Evolutionary conservation across 2,329 filamentous ascomycete genomes (phyloP), one percentile per base, ranked within the genome.

Genomic region (Parascedosporium putredinis): DNA sequence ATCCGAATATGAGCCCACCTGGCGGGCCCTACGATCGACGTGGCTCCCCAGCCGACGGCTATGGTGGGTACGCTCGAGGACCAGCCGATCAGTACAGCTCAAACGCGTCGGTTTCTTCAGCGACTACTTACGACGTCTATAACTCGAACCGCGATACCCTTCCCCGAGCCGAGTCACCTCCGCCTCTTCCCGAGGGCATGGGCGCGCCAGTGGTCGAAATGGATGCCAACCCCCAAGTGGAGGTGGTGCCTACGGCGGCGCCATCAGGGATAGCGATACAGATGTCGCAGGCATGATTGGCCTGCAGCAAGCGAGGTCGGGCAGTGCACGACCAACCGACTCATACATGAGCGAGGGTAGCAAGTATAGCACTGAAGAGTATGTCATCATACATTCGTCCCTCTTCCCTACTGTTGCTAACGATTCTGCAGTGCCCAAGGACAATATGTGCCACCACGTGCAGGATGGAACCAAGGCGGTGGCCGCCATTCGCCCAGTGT

Each of bases 261-360:
- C 67, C 31, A 62, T 79, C 16, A 69, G 74, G 45, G 83, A 86
- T 49, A 85, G 78, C 56, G 84, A 89, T 59, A 75, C 74, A 1
- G 84, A 88, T 62, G 81, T 88, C 50, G 78, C 78, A 50, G 85
- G 84, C 47, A 86, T 88, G 82, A 74, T 88, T 29, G 80, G 78
- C 25, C 66, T 88, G 51, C 85, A 88, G 60, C 82, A 86, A 56
- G 66, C 73, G 45, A 45, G 51, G 63, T 66, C 48, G 47, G 22
- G 12, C 33, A 48, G n/a, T 18, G 57, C 56, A 36, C 60, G 59
- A 4, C 60, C 61, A 23, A 59, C 63, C 4, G 55, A 68, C 43
- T 76, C 73, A 42, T 67, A 74, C 31, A 71, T 74, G 61, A 86
- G 81, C 55, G 84, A 86, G 8, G 74, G 73, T 6, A 91, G 86